Evolutionary conservation across 805 yeast species (phyloP).

Genomic region (Saturnispora kantuleensis): DNA sequence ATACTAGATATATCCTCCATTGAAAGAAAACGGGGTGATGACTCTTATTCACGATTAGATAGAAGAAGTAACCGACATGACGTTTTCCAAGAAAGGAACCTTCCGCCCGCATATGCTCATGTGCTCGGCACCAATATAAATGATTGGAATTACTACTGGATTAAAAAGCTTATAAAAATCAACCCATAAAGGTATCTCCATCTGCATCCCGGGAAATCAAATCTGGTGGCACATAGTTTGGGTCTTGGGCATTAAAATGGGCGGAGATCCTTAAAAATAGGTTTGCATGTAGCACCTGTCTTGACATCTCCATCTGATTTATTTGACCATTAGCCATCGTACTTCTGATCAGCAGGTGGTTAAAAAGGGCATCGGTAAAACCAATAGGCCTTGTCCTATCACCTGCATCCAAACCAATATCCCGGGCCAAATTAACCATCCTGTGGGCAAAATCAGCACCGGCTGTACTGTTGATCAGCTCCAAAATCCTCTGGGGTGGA

Average conservation of each 20-base stretch:
- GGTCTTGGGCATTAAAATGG: slow-evolving; percentile 4
- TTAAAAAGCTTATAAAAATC: not conserved
- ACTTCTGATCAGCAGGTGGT: slow-evolving; percentile 1
- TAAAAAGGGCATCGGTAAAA: slow-evolving; percentile 4
- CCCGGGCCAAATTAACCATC: slow-evolving; percentile 4
- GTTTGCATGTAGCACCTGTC: slow-evolving; percentile 7
- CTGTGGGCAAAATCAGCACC: slow-evolving; percentile 4
- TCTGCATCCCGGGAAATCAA: slow-evolving; percentile 29
- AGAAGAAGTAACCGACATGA: slow-evolving; percentile 12
- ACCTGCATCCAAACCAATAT: slow-evolving; percentile 5
- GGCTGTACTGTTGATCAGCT: slow-evolving; percentile 4
- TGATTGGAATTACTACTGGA: not conserved
- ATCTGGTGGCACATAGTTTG: slow-evolving; percentile 5
- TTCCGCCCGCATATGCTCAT: not conserved
- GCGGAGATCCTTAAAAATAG: slow-evolving; percentile 6
- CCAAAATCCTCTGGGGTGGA: slow-evolving; percentile 2
- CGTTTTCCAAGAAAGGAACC: slow-evolving; percentile 1
- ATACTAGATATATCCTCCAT: not conserved
- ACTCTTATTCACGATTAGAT: too few relatives aligned
- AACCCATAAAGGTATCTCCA: slow-evolving; percentile 1
- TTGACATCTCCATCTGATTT: slow-evolving; percentile 6
- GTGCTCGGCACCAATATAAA: slow-evolving; percentile 2
- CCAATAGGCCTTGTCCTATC: slow-evolving; percentile 5
- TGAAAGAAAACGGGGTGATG: too few relatives aligned
- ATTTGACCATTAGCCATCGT: slow-evolving; percentile 7